Percentiles rank a stretch among this genome's conserved stretches.
These are phyloP conservation scores for Suillus fuscotomentosus DNA, from an alignment of 768 basidiomycete species.

Conservation along the genomic window DNA sequence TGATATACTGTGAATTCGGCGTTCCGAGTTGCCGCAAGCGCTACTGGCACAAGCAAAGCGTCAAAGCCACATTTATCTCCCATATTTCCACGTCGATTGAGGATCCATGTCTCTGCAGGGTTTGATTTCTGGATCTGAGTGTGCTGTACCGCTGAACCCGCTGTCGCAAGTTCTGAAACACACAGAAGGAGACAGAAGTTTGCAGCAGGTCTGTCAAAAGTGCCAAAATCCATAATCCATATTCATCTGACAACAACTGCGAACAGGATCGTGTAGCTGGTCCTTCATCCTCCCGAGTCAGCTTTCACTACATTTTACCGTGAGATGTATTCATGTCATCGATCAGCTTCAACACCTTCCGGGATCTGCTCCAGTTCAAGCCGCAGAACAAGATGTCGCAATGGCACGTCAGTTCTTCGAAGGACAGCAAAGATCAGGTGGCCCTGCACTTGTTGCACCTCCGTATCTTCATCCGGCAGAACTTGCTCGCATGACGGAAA, in stretches of 20 bases:
- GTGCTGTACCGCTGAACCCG: slow-evolving; percentile 81
- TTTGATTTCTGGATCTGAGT: slow-evolving; percentile 87
- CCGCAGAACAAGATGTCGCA: slow-evolving; percentile 65
- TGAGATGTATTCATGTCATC: slow-evolving; percentile 2
- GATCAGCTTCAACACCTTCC: slow-evolving; percentile 75
- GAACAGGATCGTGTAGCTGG: slow-evolving; percentile 71
- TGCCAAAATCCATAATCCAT: background rate
- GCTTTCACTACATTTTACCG: slow-evolving; percentile 12
- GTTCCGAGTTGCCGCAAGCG: slow-evolving; percentile 1
- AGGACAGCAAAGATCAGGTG: slow-evolving; percentile 32
- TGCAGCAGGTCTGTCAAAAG: slow-evolving; percentile 67
- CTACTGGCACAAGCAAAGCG: background rate
- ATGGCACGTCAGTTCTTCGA: slow-evolving; percentile 84
- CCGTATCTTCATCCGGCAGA: slow-evolving; percentile 32
- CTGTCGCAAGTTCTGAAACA: slow-evolving; percentile 89
- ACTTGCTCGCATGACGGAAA: slow-evolving; percentile 23
- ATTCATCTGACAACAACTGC: background rate
- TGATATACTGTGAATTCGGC: background rate
- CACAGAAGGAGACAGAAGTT: slow-evolving; percentile 81
- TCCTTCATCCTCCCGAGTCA: slow-evolving; percentile 68
- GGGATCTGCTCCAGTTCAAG: slow-evolving; percentile 44
- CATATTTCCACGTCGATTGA: background rate
- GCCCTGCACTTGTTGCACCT: slow-evolving; percentile 34
- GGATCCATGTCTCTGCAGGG: slow-evolving; percentile 71
- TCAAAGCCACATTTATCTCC: background rate